Evolutionary conservation across 495 filamentous ascomycete genomes (phyloP), one percentile per base, ranked within the genome.

Genomic region (Penicillium chermesinum): DNA sequence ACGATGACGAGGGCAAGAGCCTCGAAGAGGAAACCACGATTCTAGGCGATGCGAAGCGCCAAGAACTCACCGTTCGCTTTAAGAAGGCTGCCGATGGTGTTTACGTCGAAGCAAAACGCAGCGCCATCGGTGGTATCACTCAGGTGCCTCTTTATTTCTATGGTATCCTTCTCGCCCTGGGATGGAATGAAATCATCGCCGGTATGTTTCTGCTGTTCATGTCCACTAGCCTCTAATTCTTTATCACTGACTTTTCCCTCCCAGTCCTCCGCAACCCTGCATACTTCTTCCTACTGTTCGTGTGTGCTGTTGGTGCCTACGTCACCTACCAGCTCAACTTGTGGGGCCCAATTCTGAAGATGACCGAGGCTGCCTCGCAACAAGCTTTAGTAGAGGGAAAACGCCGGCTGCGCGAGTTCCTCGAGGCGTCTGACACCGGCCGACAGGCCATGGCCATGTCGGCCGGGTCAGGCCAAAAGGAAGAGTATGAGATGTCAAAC

Each of bases 71-170:
- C 10, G 84, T 90, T n/a, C 77, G 93, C 51, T 98, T 98, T 72
- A 96, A 95, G 77, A 96, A 96, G 73, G 88, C 87, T 52, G 93
- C 93, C 13, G 93, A 98, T 61, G 93, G 89, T 0, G 90, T 98
- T 2, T 98, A 91, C 54, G 90, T 98, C 34, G 93, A 98, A 67
- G 93, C 93, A 25, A 97, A 96, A 76, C 80, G 93, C 38, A 88
- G 89, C 67, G 91, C 93, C 27, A 95, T 97, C 59, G 93, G 93
- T 36, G 90, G 91, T 48, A 86, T 98, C 54, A 88, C 89, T 2
- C 90, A 97, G 68, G 86, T 97, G 46, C 93, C 93, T 15, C 61
- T 95, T 45, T 97, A 95, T 65, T 96, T 97, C 63, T 98, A 95
- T 54, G 91, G 80, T 15, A 58, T 96, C 41, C 69, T 98, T 44